Evolutionary conservation across 176 grass and related monocot species (phyloP), one percentile per base, ranked within the genome.

Genomic region (Eragrostis nindensis): DNA sequence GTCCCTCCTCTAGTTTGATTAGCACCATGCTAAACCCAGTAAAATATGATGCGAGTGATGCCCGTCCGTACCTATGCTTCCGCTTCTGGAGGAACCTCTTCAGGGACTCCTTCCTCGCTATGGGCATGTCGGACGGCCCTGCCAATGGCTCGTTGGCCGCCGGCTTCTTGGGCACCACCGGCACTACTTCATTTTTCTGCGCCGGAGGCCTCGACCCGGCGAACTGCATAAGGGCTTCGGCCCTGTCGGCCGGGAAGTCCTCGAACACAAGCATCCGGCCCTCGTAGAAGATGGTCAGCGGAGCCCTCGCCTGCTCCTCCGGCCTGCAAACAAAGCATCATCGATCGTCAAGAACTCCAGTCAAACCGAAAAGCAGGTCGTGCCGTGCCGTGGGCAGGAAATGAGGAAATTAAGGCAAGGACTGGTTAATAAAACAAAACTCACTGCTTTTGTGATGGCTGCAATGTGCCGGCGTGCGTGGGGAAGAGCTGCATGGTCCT

Each of bases 241-340:
- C 94, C 82, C 80, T 93, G 19, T 93, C 88, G 1, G 74, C 73
- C 5, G 84, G 88, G 60, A 91, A 83, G 71, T 89, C 66, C 17
- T 86, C 81, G 14, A 97, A 87, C 40, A 80, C 78, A 15, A 93
- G 2, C 29, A 93, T 77, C 72, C 66, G 83, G 7, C 94, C 91
- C 13, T 66, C 77, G 46, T 97, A 97, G 73, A 93, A 85, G 86
- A 97, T 97, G 15, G 94, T 91, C 18, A 97, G 79, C n/a, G 84
- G 42, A 16, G 61, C 26, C 84, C 3, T 57, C 8, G 13, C 0
- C 29, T 17, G 47, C 26, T 4, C 14, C 30, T 62, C 53, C 43
- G 62, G 39, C 39, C 71, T 84, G 72, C 50, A 60, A 74, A 14
- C 17, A 10, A 52, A 17, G 64, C 14, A 59, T 22, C 2, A 0